A percentile compares a stretch with the other conserved stretches of the same genome.
These are phyloP conservation scores for Tylopilus intermedius DNA, from an alignment of 768 basidiomycete genomes.

Conservation along the genomic window DNA sequence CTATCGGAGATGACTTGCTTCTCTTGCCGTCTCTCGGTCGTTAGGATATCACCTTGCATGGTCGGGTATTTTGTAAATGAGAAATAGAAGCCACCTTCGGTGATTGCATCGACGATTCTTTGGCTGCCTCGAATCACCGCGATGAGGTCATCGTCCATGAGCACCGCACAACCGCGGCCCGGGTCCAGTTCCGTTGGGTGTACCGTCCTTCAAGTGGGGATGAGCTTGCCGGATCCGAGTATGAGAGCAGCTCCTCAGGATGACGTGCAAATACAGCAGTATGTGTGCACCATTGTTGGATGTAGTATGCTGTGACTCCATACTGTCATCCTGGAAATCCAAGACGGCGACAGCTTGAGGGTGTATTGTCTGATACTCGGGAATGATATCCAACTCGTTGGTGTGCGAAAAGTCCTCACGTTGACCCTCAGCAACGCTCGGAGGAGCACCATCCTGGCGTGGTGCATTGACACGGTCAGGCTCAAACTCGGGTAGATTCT, in stretches of 20 bases:
- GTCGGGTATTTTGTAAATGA: slow-evolving; percentile 3
- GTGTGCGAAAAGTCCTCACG: neutral
- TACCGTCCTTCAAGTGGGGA: slow-evolving; percentile 11
- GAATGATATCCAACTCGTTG: neutral
- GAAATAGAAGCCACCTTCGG: slow-evolving; percentile 19
- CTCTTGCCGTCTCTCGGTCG: slow-evolving; percentile 4
- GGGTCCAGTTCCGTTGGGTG: slow-evolving; percentile 9
- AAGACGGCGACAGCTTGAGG: neutral
- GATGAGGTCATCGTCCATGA: slow-evolving; percentile 16
- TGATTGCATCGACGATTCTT: slow-evolving; percentile 14
- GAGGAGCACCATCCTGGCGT: neutral
- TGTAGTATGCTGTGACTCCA: slow-evolving; percentile 11
- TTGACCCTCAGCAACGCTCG: no score
- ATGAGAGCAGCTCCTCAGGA: slow-evolving; percentile 9
- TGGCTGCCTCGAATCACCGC: slow-evolving; percentile 16
- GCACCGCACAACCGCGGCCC: slow-evolving; percentile 13
- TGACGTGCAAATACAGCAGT: slow-evolving; percentile 7
- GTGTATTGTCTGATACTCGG: neutral
- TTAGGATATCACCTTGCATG: neutral
- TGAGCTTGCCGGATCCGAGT: slow-evolving; percentile 17
- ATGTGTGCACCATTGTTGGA: no score
- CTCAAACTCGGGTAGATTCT: neutral
- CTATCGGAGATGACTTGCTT: slow-evolving; percentile 6
- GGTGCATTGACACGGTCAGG: neutral
- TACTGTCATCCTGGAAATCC: slow-evolving; percentile 7